Evolutionary conservation across 1,284 basidiomycete species (phyloP).

Genomic region (Cerioporus squamosus): DNA sequence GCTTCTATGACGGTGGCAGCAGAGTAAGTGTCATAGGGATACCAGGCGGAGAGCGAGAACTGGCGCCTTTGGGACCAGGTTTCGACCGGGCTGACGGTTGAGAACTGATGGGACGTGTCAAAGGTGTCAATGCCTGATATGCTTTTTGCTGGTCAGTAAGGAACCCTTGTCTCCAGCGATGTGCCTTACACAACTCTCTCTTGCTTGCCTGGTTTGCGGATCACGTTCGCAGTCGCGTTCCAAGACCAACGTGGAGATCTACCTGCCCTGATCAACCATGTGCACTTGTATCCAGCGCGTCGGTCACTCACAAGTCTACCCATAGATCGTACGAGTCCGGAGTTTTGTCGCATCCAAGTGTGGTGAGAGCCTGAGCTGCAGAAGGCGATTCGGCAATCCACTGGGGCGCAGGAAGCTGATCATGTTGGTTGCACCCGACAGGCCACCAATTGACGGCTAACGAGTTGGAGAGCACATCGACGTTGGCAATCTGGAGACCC

Average conservation of each 20-base stretch:
- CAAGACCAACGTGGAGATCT: neutral
- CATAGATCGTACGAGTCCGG: neutral
- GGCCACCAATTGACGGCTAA: neutral
- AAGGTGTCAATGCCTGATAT: neutral
- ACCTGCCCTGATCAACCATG: too few relatives aligned
- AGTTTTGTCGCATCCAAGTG: neutral
- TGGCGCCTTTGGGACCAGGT: neutral
- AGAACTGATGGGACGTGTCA: neutral
- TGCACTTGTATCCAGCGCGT: neutral
- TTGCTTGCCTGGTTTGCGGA: neutral
- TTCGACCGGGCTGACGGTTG: neutral
- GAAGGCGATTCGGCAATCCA: neutral
- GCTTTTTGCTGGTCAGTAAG: neutral
- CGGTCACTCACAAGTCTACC: neutral
- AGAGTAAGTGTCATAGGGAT: neutral
- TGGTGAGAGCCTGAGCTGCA: neutral
- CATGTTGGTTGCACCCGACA: neutral
- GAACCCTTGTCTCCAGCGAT: too few relatives aligned
- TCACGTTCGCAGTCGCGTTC: neutral
- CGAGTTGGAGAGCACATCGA: neutral
- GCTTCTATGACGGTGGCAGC: neutral
- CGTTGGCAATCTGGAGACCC: neutral
- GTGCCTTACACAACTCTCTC: neutral
- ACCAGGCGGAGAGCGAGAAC: neutral
- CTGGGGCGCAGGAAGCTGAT: neutral